phyloP scores from a whole-genome alignment of 805 yeast genomes.

The Kluyveromyces siamensis region DNA sequence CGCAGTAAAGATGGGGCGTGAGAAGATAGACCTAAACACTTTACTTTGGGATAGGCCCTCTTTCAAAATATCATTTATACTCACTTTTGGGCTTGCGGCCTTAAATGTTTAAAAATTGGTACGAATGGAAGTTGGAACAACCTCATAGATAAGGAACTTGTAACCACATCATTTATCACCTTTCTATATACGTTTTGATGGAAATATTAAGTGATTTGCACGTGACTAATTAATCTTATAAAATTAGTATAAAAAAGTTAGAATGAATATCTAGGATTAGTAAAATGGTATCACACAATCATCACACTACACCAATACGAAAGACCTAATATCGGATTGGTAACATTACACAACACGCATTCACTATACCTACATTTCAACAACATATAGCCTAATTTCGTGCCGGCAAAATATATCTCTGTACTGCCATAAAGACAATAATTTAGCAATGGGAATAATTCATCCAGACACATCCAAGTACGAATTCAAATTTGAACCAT shows the following conservation, averaged over 20 bases:
- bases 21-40: conserved; percentile 13
- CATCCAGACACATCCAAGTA: conserved; percentile 35
- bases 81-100: conserved; percentile 19
- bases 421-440: not conserved
- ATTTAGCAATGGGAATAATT: conserved; percentile 27
- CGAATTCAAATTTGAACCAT: conserved; percentile 68
- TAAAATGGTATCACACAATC: not conserved
- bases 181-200: too few relatives aligned
- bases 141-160: too few relatives aligned
- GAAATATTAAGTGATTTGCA: not conserved
- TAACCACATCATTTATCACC: too few relatives aligned
- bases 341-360: not conserved
- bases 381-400: not conserved
- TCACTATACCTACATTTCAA: not conserved
- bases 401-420: not conserved
- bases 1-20: conserved; percentile 16
- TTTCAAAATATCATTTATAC: conserved; percentile 19
- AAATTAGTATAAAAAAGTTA: too few relatives aligned
- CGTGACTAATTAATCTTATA: not conserved
- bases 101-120: conserved; percentile 10
- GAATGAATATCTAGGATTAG: too few relatives aligned
- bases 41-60: conserved; percentile 15
- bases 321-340: not conserved
- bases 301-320: not conserved
- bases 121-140: too few relatives aligned